phyloP scores from a whole-genome alignment of 208 protist species.

The Wallacemonas sp. region DNA sequence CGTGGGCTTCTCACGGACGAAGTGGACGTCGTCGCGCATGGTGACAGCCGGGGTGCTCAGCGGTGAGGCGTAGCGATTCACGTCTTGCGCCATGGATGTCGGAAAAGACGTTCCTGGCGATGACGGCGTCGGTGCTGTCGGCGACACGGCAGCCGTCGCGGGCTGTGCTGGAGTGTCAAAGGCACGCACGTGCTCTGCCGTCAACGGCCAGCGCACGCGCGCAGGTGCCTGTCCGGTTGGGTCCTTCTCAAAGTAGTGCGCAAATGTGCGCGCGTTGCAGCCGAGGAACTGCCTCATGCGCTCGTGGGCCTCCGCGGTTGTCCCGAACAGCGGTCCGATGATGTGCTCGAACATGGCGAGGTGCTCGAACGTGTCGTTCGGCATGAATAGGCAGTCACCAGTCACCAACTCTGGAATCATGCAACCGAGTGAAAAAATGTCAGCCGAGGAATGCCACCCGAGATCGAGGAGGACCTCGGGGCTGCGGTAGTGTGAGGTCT shows the following conservation, averaged over 20 bases:
- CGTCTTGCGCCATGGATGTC: constrained; percentile 8
- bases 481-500: constrained; percentile 80
- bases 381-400: constrained; percentile 74
- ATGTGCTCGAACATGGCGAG: constrained; percentile 76
- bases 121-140: neutral
- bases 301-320: constrained; percentile 13
- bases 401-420: constrained; percentile 82
- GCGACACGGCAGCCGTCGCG: neutral
- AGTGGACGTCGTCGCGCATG: constrained; percentile 39
- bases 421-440: constrained; percentile 82
- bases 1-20: constrained; percentile 52
- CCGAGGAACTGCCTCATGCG: constrained; percentile 35
- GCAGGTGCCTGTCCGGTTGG: constrained; percentile 34
- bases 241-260: constrained; percentile 50
- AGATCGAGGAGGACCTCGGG: constrained; percentile 76
- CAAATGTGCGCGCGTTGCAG: constrained; percentile 46
- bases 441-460: constrained; percentile 63
- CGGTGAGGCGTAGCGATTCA: constrained; percentile 18
- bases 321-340: constrained; percentile 50
- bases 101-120: constrained; percentile 12
- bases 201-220: constrained; percentile 37
- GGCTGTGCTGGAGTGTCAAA: neutral
- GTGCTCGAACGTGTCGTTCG: constrained; percentile 74
- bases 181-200: constrained; percentile 9
- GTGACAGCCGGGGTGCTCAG: constrained; percentile 31